Evolutionary conservation across 768 basidiomycete genomes (phyloP).

Genomic region (Podaxis mareebaensis): DNA sequence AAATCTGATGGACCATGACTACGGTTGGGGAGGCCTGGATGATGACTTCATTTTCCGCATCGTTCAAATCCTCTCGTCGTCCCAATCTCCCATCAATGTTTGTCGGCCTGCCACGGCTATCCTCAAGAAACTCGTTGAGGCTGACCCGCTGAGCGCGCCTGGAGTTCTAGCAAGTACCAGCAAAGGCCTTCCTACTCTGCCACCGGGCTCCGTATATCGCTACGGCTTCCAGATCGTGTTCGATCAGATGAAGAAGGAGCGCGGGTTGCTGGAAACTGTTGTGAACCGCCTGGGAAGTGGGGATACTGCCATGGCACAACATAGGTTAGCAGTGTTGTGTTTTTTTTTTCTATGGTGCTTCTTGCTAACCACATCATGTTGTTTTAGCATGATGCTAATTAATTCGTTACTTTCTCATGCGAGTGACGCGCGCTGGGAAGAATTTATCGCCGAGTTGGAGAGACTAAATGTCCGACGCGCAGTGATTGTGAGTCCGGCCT

Average conservation of each 20-base stretch:
- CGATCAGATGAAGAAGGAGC: conserved; percentile 76
- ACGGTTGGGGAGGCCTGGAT: conserved; percentile 78
- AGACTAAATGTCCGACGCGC: conserved; percentile 77
- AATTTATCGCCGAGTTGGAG: conserved; percentile 76
- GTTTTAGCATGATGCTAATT: conserved; percentile 80
- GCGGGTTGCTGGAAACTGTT: conserved; percentile 76
- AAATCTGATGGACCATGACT: conserved; percentile 83
- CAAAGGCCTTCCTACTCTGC: conserved; percentile 46
- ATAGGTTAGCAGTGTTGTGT: conserved; percentile 53
- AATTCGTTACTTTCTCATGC: conserved; percentile 82
- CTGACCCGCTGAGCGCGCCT: conserved; percentile 70
- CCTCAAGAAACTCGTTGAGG: conserved; percentile 86
- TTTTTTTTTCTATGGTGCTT: not conserved
- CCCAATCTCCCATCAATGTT: conserved; percentile 81
- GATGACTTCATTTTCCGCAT: conserved; percentile 74
- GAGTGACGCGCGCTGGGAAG: conserved; percentile 76
- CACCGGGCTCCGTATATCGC: conserved; percentile 73
- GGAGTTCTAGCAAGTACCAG: conserved; percentile 65
- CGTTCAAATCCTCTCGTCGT: conserved; percentile 75
- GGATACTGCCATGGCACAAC: conserved; percentile 82
- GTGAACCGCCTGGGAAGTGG: conserved; percentile 76
- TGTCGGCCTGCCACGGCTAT: conserved; percentile 91
- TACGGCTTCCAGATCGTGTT: conserved; percentile 87
- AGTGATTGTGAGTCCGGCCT: conserved; percentile 62
- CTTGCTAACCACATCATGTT: conserved; percentile 17